Evolutionary conservation across 768 basidiomycete species (phyloP).

Genomic region (Punctularia strigosozonata): DNA sequence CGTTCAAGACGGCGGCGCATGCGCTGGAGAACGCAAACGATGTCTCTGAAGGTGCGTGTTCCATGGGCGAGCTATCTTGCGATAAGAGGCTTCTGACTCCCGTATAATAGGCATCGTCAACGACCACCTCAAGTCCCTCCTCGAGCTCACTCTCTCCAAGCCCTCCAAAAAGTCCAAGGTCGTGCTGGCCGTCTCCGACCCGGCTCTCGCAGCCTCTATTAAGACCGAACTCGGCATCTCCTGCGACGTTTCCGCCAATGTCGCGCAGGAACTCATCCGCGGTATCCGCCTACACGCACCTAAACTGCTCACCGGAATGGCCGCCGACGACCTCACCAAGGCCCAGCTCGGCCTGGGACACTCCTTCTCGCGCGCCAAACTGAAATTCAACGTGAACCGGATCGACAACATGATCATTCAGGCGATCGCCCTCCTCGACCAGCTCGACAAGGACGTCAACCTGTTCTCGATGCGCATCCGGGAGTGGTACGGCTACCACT

Average conservation of each 20-base stretch:
- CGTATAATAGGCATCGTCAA: slow-evolving; percentile 60
- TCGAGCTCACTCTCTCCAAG: slow-evolving; percentile 82
- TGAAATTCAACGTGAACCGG: slow-evolving; percentile 95
- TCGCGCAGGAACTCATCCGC: slow-evolving; percentile 76
- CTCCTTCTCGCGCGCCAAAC: slow-evolving; percentile 93
- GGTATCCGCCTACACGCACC: slow-evolving; percentile 87
- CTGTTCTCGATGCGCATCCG: slow-evolving; percentile 96
- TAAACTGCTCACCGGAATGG: slow-evolving; percentile 82
- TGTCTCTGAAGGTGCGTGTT: slow-evolving; percentile 75
- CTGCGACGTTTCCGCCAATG: slow-evolving; percentile 76
- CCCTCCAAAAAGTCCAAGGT: slow-evolving; percentile 58
- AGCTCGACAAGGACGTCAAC: slow-evolving; percentile 99
- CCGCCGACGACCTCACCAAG: slow-evolving; percentile 78
- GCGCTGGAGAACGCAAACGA: slow-evolving; percentile 95
- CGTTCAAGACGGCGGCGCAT: slow-evolving; percentile 88
- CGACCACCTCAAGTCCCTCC: slow-evolving; percentile 69
- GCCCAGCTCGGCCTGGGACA: slow-evolving; percentile 96
- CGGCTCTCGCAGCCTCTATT: slow-evolving; percentile 64
- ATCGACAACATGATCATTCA: slow-evolving; percentile 99
- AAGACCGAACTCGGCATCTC: slow-evolving; percentile 57
- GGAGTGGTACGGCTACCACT: slow-evolving; percentile 99
- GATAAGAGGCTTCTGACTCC: neutral
- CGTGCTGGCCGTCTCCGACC: slow-evolving; percentile 71
- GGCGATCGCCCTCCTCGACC: slow-evolving; percentile 95
- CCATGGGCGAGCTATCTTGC: neutral